Conservation (phyloP, 805 yeast species). For the Tetrapisispora fleetii region DNA sequence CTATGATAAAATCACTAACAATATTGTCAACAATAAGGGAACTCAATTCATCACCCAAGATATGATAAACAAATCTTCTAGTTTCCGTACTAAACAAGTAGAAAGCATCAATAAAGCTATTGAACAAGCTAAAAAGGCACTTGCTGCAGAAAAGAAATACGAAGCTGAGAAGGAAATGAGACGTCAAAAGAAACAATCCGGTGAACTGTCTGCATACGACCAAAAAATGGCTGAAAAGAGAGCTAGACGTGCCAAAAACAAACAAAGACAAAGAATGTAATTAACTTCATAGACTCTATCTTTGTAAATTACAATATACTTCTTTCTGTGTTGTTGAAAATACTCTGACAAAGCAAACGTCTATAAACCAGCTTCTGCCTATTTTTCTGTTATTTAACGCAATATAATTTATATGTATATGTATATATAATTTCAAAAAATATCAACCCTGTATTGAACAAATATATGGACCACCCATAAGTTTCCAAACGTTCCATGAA, state of each 20-base stretch:
- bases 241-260: constrained; percentile 61
- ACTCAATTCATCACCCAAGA: constrained; percentile 60
- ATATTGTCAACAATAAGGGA: constrained; percentile 29
- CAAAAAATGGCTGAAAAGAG: constrained; percentile 74
- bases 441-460: too few relatives aligned
- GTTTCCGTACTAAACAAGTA: constrained; percentile 67
- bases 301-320: too few relatives aligned
- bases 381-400: too few relatives aligned
- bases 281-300: background rate
- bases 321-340: too few relatives aligned
- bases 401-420: too few relatives aligned
- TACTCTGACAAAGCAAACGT: too few relatives aligned
- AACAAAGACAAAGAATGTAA: constrained; percentile 40
- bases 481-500: too few relatives aligned
- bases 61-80: constrained; percentile 62
- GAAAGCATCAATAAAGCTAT: constrained; percentile 58
- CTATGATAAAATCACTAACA: constrained; percentile 45
- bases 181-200: constrained; percentile 48
- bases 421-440: too few relatives aligned
- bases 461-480: too few relatives aligned
- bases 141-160: constrained; percentile 57
- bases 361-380: too few relatives aligned
- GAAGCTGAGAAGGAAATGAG: constrained; percentile 58
- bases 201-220: constrained; percentile 69
- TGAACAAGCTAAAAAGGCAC: constrained; percentile 59